Percentiles rank a stretch among this genome's conserved stretches.
Conservation (phyloP, 306 rosid genomes). For the Delonix regia region DNA sequence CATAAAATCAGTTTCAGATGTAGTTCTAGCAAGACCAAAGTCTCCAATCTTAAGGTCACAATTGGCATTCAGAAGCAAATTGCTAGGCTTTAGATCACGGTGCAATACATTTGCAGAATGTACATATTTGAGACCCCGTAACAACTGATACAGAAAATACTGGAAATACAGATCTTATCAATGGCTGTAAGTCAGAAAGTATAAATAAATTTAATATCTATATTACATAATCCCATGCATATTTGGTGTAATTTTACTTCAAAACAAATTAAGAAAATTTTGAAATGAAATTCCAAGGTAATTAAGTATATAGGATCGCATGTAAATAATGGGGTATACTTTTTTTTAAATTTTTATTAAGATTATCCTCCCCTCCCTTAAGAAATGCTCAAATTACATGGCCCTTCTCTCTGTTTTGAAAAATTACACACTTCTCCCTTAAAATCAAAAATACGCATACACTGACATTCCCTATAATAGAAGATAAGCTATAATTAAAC, state of each 20-base stretch:
- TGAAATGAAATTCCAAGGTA: not conserved
- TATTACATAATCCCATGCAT: slow-evolving; percentile 17
- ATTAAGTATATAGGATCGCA: slow-evolving; percentile 1
- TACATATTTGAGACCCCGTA: slow-evolving; percentile 91
- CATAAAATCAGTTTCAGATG: slow-evolving; percentile 99
- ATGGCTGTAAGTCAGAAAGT: slow-evolving; percentile 32
- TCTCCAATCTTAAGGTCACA: slow-evolving; percentile 98
- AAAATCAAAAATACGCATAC: no score
- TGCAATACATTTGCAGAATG: slow-evolving; percentile 96
- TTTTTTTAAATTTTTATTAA: not conserved
- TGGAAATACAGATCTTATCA: slow-evolving; percentile 48
- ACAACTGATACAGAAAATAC: slow-evolving; percentile 93
- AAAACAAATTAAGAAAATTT: not conserved
- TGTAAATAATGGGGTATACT: not conserved
- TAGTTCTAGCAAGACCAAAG: slow-evolving; percentile 98
- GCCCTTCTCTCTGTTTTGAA: not conserved
- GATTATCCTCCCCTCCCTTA: not conserved
- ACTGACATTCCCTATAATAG: no score
- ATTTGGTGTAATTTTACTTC: not conserved
- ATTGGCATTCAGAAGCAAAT: slow-evolving; percentile 86
- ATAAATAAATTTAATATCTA: slow-evolving; percentile 3
- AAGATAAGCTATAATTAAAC: no score
- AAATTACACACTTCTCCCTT: no score
- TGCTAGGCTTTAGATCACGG: slow-evolving; percentile 97
- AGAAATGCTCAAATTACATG: not conserved